Evolutionary conservation across 306 rosid species (phyloP).

Genomic region (Medicago ruthenica): DNA sequence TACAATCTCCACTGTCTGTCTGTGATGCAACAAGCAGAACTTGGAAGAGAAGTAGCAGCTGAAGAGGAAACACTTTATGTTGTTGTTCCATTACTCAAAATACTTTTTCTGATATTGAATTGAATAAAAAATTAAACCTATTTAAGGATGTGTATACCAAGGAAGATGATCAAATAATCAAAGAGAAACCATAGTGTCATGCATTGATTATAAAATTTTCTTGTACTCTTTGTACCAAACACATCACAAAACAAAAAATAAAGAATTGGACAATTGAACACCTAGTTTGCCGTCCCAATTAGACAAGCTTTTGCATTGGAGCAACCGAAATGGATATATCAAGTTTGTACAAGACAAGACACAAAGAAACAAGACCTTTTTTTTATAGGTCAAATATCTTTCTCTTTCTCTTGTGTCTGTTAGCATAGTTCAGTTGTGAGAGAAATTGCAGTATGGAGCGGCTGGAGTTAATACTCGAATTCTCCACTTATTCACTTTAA

Average conservation of each 20-base stretch:
- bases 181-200: not conserved
- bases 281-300: slow-evolving; percentile 48
- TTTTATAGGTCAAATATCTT: too few species aligned
- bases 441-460: too few species aligned
- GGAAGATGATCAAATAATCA: slow-evolving; percentile 26
- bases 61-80: slow-evolving; percentile 46
- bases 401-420: too few species aligned
- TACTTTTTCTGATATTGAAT: slow-evolving; percentile 8
- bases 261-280: slow-evolving; percentile 35
- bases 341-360: too few species aligned
- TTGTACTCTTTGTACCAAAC: not conserved
- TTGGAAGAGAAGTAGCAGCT: slow-evolving; percentile 44
- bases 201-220: not conserved
- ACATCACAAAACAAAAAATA: not conserved
- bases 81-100: slow-evolving; percentile 44
- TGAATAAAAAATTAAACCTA: slow-evolving; percentile 18
- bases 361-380: too few species aligned
- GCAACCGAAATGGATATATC: too few species aligned
- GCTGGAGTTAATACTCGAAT: too few species aligned
- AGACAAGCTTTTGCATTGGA: not conserved
- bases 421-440: too few species aligned
- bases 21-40: slow-evolving; percentile 50
- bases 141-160: not conserved
- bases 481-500: too few species aligned
- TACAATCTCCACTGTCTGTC: slow-evolving; percentile 49